Base-by-base conservation (phyloP, 2,329 filamentous ascomycete species). In the Diplodia intermedia region DNA sequence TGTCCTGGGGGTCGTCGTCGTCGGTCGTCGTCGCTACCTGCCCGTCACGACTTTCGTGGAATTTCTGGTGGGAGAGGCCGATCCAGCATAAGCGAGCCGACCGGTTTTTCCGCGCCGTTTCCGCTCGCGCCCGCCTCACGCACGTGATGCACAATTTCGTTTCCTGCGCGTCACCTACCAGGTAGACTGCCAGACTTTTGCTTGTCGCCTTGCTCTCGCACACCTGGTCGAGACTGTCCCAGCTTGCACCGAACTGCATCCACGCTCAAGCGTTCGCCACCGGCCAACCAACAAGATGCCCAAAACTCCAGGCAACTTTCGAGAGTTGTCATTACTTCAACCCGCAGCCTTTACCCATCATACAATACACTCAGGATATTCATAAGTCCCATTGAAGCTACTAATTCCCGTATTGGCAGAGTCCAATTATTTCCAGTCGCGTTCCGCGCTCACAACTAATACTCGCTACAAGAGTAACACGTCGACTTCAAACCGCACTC, bases 1-100 rank as follows among this genome's bases (percentile, higher is more conserved):
- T 76, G 76, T 74, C 72, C 65, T 67, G 31, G 50, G 53, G 65
- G 66, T 63, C 47, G 66, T 67, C 55, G 66, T 67, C 66, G 65
- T 67, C 65, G 55, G 55, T 55, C 54, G 66, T 67, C 66, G 66
- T 67, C 66, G 66, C 65, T 67, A 57, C 65, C 40, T 50, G 40
- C 52, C 54, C 65, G 65, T 67, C 53, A 57, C 63, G 38, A 49
- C 43, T 54, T 29, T 47, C 53, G 38, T 57, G 49, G 63, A 67
- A 67, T 65, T 54, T 67, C 47, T 67, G 40, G 65, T 57, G 43
- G 53, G 65, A 60, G 63, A 50, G 54, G 47, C 43, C 43, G 60
- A 52, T 52, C 60, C 57, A 62, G 40, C 57, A 62, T 62, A 63
- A 63, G 60, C 60, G 60, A 63, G 60, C 60, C 60, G 60, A 63